Conservation (phyloP, 192 early-diverging fungal species). For the Cladochytrium replicatum region DNA sequence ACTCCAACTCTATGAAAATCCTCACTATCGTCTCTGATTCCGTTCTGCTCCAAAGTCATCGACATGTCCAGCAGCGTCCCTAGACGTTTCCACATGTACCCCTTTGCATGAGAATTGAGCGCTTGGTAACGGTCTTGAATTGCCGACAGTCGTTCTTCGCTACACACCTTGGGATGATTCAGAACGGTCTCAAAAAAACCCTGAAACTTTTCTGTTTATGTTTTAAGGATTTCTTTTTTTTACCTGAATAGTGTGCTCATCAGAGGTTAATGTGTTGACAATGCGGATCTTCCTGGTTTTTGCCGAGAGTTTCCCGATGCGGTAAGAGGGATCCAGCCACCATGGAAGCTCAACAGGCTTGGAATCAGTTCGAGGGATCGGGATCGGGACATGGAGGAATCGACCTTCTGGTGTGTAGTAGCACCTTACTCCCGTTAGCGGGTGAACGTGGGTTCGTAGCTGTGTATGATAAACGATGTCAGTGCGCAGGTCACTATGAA, state of each 20-base stretch:
- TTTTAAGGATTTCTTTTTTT: neutral
- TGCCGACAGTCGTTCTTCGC: constrained; percentile 40
- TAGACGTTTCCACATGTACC: constrained; percentile 56
- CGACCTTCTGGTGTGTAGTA: constrained; percentile 43
- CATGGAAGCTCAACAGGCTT: constrained; percentile 22
- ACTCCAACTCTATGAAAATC: constrained; percentile 35
- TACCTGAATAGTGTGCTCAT: constrained; percentile 46
- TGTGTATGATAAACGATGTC: constrained; percentile 7
- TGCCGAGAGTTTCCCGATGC: constrained; percentile 34
- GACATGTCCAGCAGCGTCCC: constrained; percentile 44
- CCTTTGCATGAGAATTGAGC: constrained; percentile 45
- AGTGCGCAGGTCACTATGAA: neutral
- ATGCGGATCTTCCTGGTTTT: constrained; percentile 43
- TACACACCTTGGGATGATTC: constrained; percentile 27
- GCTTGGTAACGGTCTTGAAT: constrained; percentile 44
- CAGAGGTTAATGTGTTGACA: constrained; percentile 43
- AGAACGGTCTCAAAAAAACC: constrained; percentile 1
- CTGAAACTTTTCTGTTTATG: neutral
- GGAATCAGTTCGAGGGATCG: constrained; percentile 36
- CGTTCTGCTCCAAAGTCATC: constrained; percentile 44
- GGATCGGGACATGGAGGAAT: constrained; percentile 39
- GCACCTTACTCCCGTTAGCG: constrained; percentile 25
- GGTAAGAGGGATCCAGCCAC: constrained; percentile 44
- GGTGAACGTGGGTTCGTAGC: constrained; percentile 39
- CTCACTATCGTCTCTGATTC: constrained; percentile 34